Base-by-base conservation (phyloP, 805 yeast species). In the Candida manassasensis region DNA sequence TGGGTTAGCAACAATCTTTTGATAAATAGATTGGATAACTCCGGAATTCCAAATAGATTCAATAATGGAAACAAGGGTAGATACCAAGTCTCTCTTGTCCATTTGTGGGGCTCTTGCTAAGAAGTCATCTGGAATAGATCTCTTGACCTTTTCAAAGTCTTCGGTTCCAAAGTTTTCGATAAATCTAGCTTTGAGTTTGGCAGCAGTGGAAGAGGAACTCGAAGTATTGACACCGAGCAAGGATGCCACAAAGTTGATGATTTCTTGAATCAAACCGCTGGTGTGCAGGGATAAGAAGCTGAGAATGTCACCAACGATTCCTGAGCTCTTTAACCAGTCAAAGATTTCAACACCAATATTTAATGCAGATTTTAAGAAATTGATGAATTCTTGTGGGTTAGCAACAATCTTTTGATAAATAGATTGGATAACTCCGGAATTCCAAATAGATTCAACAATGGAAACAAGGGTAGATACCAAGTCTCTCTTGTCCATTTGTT, bases 1-100 rank as follows among this genome's bases (percentile, higher is more conserved):
- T 37, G 72, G 72, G 57, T 67, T 56, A 22, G 58, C 57, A 44
- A 60, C 47, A 21, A 57, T 62, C 50, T 59, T 62, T 40, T 52
- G 43, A 40, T 65, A 37, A 35, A 63, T 52, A 28, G 42, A 30
- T 34, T 44, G 45, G 19, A 64, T 55, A 18, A 64, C 37, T 13
- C 69, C 69, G 15, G 71, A 57, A 47, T 48, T 44, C 42, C 56
- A 48, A 42, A 67, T 55, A 41, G 50, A 55, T 21, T 36, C 35
- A 35, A 55, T 58, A 35, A 66, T 50, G 21, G 49, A 41, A 11
- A 49, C 27, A 31, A 64, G 45, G 29, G 63, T 50, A 12, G 50
- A 41, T 32, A 49, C 32, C 19, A 62, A 34, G 46, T 63, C 71
- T 55, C 69, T 61, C 56, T 62, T 61, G 41, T 49, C 55, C 39